Percentiles rank a stretch among this genome's conserved stretches.
Evolutionary conservation across 2,329 filamentous ascomycete species (phyloP).

Genomic region (Botryotinia convoluta): DNA sequence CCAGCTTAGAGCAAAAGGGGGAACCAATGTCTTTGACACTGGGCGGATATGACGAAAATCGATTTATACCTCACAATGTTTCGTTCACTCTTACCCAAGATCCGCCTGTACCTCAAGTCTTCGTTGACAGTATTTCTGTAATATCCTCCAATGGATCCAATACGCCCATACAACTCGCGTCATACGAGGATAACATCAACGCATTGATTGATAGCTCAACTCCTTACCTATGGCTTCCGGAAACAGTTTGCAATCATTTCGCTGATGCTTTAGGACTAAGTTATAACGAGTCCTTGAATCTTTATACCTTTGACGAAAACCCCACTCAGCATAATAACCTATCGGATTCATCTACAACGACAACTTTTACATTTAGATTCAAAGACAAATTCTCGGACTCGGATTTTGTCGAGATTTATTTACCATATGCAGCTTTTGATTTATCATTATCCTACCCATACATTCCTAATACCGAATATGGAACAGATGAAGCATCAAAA

Average conservation of each 20-base stretch:
- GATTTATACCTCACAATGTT: constrained; percentile 59
- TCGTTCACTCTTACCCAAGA: constrained; percentile 56
- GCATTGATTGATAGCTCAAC: constrained; percentile 59
- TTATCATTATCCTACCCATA: constrained; percentile 34
- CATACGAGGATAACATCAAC: constrained; percentile 28
- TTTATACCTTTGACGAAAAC: constrained; percentile 62
- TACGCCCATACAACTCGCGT: constrained; percentile 40
- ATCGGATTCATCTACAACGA: constrained; percentile 45
- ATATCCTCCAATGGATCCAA: constrained; percentile 40
- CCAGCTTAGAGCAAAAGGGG: constrained; percentile 41
- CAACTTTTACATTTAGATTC: constrained; percentile 54
- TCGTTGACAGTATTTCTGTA: constrained; percentile 31
- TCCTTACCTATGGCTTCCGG: constrained; percentile 62
- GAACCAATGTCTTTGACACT: constrained; percentile 60
- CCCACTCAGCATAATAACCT: constrained; percentile 50
- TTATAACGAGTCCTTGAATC: constrained; percentile 60
- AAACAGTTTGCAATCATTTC: constrained; percentile 60
- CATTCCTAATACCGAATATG: constrained; percentile 48
- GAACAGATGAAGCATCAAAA: constrained; percentile 31
- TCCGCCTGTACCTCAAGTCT: constrained; percentile 43
- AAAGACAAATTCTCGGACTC: constrained; percentile 40
- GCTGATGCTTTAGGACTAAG: constrained; percentile 61
- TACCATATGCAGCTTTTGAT: constrained; percentile 40
- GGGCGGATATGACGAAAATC: constrained; percentile 66
- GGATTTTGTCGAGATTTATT: constrained; percentile 45